phyloP scores from a whole-genome alignment of 208 protist species.

The Acanthamoeba quina region DNA sequence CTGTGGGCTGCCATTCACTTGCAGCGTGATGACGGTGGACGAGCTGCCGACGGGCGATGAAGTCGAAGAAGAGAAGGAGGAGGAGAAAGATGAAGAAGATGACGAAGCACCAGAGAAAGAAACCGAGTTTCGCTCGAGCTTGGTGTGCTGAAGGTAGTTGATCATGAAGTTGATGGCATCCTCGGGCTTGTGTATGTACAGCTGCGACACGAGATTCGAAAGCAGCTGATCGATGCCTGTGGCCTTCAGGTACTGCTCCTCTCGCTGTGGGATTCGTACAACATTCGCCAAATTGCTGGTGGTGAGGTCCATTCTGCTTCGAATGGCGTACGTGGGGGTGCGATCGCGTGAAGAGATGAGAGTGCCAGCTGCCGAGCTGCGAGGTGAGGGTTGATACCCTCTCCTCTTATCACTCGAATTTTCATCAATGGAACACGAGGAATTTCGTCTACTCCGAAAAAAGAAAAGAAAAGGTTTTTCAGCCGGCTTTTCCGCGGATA shows the following conservation, averaged over 20 bases:
- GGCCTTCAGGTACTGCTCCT: slow-evolving; percentile 71
- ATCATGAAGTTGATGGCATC: slow-evolving; percentile 65
- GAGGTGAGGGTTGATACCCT: too few species aligned
- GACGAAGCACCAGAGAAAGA: slow-evolving; percentile 16
- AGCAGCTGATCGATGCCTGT: slow-evolving; percentile 56
- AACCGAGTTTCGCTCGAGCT: neutral
- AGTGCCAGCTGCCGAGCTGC: too few species aligned
- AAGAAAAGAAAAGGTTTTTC: too few species aligned
- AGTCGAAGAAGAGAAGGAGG: neutral
- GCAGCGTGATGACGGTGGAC: neutral
- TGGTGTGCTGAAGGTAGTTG: slow-evolving; percentile 58
- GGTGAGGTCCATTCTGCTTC: too few species aligned
- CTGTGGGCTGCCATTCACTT: slow-evolving; percentile 2
- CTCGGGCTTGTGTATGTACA: slow-evolving; percentile 60
- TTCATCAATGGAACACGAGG: too few species aligned
- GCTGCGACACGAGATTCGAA: slow-evolving; percentile 63
- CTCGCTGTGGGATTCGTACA: neutral
- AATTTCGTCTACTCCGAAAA: too few species aligned
- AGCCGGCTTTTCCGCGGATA: too few species aligned
- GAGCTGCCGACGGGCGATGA: neutral
- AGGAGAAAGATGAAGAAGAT: neutral
- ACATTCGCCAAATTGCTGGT: neutral
- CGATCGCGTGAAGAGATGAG: too few species aligned
- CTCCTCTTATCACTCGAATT: too few species aligned
- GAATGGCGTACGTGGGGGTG: too few species aligned